Evolutionary conservation across 23 red algal genomes (phyloP).

Genomic region (Rhodosorus marinus): DNA sequence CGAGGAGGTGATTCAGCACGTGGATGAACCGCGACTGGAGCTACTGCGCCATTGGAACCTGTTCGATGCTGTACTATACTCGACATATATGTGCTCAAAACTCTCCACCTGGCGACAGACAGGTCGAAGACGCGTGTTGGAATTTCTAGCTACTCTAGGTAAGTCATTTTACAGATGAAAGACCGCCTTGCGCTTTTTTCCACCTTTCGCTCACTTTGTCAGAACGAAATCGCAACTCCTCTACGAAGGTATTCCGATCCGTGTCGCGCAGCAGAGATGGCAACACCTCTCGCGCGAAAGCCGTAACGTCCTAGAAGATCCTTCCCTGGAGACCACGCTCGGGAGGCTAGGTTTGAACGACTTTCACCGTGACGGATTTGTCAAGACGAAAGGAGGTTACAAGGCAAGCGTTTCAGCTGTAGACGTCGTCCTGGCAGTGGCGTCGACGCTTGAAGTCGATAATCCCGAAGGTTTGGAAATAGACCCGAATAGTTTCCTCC

Average conservation of each 20-base stretch:
- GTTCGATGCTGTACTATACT: constrained; percentile 42
- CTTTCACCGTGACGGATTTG: constrained; percentile 40
- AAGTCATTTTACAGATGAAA: no score
- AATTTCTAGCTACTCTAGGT: constrained; percentile 77
- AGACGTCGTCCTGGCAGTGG: constrained; percentile 23
- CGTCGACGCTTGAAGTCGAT: constrained; percentile 33
- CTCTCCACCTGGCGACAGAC: constrained; percentile 56
- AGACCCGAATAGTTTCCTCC: no score
- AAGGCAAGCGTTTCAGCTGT: constrained; percentile 42
- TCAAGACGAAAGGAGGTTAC: constrained; percentile 22
- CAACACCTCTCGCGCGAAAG: constrained; percentile 47
- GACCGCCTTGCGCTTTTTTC: no score
- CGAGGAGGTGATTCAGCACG: no score
- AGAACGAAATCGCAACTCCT: no score
- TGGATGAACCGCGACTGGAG: constrained; percentile 71
- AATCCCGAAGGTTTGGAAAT: constrained; percentile 1
- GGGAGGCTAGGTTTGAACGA: constrained; percentile 27
- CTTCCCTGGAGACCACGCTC: constrained; percentile 13
- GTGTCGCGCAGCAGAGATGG: constrained; percentile 58
- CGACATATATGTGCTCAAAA: constrained; percentile 23
- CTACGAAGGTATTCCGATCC: constrained; percentile 64
- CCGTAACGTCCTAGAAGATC: constrained; percentile 26
- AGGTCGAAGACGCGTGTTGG: constrained; percentile 42
- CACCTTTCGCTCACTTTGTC: no score
- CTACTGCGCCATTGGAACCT: constrained; percentile 86